Evolutionary conservation across 2,329 filamentous ascomycete genomes (phyloP), one percentile per base, ranked within the genome.

Genomic region (Erysiphe neolycopersici): DNA sequence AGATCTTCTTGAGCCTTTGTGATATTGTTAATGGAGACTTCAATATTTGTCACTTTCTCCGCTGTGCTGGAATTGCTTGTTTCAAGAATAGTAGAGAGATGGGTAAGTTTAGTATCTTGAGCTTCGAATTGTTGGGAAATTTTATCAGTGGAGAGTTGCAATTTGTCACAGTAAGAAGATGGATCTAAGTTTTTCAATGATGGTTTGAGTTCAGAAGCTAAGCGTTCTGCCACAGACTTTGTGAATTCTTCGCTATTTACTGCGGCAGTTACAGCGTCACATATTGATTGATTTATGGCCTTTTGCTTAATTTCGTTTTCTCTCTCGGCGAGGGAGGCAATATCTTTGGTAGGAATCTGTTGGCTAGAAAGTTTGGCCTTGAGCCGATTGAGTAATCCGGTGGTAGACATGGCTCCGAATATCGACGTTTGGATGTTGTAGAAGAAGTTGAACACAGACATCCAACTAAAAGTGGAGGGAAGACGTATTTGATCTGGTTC

Each of bases 151-250:
- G 53, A 49, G 33, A 49, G 42, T 17, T 47, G 37, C 18, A 56
- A 39, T 42, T 53, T 54, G 1, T 46, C 30, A 33, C 53, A 50
- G 43, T 55, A 43, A 6, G 49, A 40, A n/a, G 52, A 52, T 30
- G 52, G 47, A 35, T 53, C 50, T 29, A 52, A 44, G 10, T 50
- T 36, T 41, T 54, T 52, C 42, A 56, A 44, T 11, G 52, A 45
- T 10, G 54, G 52, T 41, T 55, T 47, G 10, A 57, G 51, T 43
- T 55, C 51, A 12, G 46, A 38, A 35, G 53, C 49, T 16, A 57
- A 43, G 26, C 53, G 51, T 14, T 43, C 46, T 12, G 54, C 54
- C 33, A 57, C 51, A 9, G 54, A 51, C 43, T 50, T 53, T 18
- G 49, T 52, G 33, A 55, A 55, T 5, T 39, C 46, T 1, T 55